Percentiles rank a stretch among this genome's conserved stretches.
phyloP scores from a whole-genome alignment of 345 rosid species.

The Eucalyptus urophylla region DNA sequence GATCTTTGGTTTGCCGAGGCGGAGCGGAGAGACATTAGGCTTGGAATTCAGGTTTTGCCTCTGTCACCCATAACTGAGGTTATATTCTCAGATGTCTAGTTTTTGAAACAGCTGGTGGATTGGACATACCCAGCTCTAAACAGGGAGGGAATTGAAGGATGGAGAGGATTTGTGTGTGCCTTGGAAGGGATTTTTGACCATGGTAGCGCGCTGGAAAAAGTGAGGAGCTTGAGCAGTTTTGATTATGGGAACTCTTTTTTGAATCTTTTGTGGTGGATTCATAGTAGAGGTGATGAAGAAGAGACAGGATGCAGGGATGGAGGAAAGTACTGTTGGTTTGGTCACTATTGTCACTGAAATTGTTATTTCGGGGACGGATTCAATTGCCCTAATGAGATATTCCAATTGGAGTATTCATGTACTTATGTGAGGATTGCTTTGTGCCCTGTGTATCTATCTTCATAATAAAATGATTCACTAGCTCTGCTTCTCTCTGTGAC shows the following conservation, averaged over 20 bases:
- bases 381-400: not conserved
- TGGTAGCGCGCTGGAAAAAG: not conserved
- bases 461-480: too few relatives aligned
- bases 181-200: not conserved
- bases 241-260: not conserved
- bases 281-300: not conserved
- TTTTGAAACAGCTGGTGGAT: not conserved
- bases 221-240: conserved; percentile 21
- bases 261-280: not conserved
- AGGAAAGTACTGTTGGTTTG: conserved; percentile 4
- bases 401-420: too few relatives aligned
- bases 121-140: not conserved
- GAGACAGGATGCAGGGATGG: not conserved
- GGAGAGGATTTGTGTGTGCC: not conserved
- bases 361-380: not conserved
- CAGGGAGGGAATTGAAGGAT: not conserved
- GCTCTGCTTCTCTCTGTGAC: too few relatives aligned
- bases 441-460: too few relatives aligned
- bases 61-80: not conserved
- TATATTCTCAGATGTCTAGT: not conserved
- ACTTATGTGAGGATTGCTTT: too few relatives aligned
- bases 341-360: conserved; percentile 48
- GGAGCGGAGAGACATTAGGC: not conserved
- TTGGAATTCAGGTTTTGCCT: not conserved
- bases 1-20: not conserved